Evolutionary conservation across 345 rosid genomes (phyloP).

Genomic region (Salix koriyanagi): DNA sequence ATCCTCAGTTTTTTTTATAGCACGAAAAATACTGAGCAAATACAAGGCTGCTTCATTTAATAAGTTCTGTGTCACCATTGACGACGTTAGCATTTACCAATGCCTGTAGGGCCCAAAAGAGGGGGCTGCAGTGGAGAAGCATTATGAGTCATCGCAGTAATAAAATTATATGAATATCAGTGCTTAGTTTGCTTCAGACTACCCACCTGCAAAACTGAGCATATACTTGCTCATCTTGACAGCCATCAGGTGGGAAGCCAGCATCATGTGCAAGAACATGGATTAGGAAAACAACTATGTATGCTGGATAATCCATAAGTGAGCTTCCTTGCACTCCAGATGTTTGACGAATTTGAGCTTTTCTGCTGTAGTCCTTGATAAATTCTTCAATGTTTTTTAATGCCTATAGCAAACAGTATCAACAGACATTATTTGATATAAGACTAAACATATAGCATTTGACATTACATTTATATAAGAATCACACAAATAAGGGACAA

Average conservation of each 20-base stretch:
- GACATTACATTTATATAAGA: not conserved
- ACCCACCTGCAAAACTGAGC: constrained; percentile 65
- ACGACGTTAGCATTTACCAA: constrained; percentile 38
- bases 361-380: constrained; percentile 48
- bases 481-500: constrained; percentile 7
- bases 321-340: constrained; percentile 43
- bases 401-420: constrained; percentile 42
- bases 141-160: constrained; percentile 11
- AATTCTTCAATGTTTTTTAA: constrained; percentile 64
- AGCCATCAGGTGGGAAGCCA: constrained; percentile 63
- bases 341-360: constrained; percentile 44
- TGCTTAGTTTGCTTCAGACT: not conserved
- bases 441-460: not conserved
- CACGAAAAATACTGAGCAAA: constrained; percentile 58
- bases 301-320: constrained; percentile 60
- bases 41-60: constrained; percentile 43
- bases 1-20: constrained; percentile 84
- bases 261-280: constrained; percentile 78
- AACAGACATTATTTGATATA: constrained; percentile 18
- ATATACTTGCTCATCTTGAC: constrained; percentile 57
- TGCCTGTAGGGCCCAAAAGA: constrained; percentile 50
- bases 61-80: constrained; percentile 39
- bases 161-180: not conserved
- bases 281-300: constrained; percentile 66
- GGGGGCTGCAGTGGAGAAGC: constrained; percentile 59